A percentile compares a stretch with the other conserved stretches of the same genome.
Conservation (phyloP, 140 eudicot species). For the Erigeron philadelphicus region DNA sequence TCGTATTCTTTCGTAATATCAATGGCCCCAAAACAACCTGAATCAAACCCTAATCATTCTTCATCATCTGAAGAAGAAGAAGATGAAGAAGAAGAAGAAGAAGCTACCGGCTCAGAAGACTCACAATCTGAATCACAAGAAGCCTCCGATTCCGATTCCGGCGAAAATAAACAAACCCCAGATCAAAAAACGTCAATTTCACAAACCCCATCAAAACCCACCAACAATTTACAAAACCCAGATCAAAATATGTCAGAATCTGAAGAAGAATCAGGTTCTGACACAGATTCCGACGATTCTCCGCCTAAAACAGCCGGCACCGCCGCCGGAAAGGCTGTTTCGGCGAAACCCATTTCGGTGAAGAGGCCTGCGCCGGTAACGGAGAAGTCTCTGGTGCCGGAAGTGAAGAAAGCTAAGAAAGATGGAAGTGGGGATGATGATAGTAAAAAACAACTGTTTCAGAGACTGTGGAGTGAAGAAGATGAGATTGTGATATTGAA, state of each 20-base stretch:
- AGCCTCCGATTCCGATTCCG: constrained; percentile 36
- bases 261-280: constrained; percentile 41
- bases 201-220: constrained; percentile 18
- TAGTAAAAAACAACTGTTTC: constrained; percentile 40
- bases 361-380: constrained; percentile 14
- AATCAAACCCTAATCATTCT: constrained; percentile 17
- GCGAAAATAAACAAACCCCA: constrained; percentile 11
- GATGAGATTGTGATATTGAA: constrained; percentile 63
- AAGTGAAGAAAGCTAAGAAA: constrained; percentile 38
- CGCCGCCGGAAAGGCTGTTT: constrained; percentile 28
- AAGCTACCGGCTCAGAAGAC: constrained; percentile 32
- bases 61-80: constrained; percentile 23
- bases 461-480: constrained; percentile 70
- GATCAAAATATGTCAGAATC: constrained; percentile 17
- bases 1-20: neutral
- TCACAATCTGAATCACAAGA: constrained; percentile 28
- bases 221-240: constrained; percentile 16
- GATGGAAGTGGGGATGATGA: constrained; percentile 27
- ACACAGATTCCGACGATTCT: constrained; percentile 34
- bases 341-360: constrained; percentile 37
- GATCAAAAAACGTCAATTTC: constrained; percentile 5
- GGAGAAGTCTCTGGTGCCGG: constrained; percentile 6
- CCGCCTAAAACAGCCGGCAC: constrained; percentile 17
- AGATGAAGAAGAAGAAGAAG: constrained; percentile 24
- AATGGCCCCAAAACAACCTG: constrained; percentile 30